Base-by-base conservation (phyloP, 352 stramenopile species). In the Peronospora belbahrii region DNA sequence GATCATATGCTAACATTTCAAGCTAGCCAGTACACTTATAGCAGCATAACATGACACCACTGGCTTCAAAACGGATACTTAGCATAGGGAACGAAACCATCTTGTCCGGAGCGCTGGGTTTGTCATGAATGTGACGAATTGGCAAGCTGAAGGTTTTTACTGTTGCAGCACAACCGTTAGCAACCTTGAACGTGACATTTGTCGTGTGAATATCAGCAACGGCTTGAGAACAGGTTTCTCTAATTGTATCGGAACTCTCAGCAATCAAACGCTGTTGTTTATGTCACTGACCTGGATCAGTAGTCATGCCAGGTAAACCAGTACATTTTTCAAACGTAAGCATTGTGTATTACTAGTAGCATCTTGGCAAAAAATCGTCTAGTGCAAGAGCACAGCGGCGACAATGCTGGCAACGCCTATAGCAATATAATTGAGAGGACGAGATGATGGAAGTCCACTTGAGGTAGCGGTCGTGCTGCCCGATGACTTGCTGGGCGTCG, bases 361-460 rank as follows among this genome's bases (percentile, higher is more conserved):
- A 35, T 43, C 32, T 45, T 53, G 42, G n/a, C n/a, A 25, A 50
- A 37, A 22, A 52, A 44, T 19, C 42, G 32, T 36, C 46, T 69
- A 58, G 23, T 68, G 51, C 39, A 74, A 51, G 42, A 78, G 32
- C 24, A 50, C 59, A 43, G 58, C 36, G 14, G 48, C 39, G 10
- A 78, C 23, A n/a, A 69, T 50, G 7, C 52, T 42, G 30, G 46
- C 58, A 31, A 70, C 31, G n/a, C 37, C 38, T 42, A 70, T 56
- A 13, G 51, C 52, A 27, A 62, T 32, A 48, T 48, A 43, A 9
- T 30, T 34, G 13, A 60, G 22, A 14, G 59, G 31, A 47, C 36
- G 47, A 32, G 67, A 40, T 14, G 41, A 49, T 13, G 52, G 46
- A 5, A 48, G 44, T 23, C 42, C 63, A 35, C 55, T 62, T 4